phyloP scores from a whole-genome alignment of 1,139 yeast species.

The Geotrichum aggregatum region DNA sequence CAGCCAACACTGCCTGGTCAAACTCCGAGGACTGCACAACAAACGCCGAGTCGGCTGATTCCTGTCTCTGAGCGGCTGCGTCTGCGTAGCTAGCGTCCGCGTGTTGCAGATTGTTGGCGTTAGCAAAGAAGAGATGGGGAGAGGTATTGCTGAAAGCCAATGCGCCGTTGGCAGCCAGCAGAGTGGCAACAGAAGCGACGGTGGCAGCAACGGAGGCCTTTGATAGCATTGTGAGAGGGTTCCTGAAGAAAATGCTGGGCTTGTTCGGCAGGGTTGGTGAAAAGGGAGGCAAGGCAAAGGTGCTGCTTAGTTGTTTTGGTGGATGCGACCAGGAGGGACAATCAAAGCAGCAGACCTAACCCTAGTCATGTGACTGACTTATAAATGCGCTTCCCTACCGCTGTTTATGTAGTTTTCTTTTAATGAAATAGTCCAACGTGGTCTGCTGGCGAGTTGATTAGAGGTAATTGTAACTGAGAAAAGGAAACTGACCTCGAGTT shows the following conservation, averaged over 20 bases:
- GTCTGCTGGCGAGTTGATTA: too few species aligned
- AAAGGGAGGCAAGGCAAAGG: neutral
- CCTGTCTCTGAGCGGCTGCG: slow-evolving; percentile 9
- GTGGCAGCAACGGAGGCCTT: slow-evolving; percentile 15
- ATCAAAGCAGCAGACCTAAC: slow-evolving; percentile 19
- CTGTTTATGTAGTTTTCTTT: too few species aligned
- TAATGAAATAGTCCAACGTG: too few species aligned
- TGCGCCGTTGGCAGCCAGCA: slow-evolving; percentile 19
- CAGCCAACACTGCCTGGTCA: slow-evolving; percentile 23
- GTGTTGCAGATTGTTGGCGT: slow-evolving; percentile 14
- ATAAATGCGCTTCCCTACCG: too few species aligned
- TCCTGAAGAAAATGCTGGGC: neutral
- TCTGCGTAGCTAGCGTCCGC: slow-evolving; percentile 12
- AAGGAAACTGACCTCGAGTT: too few species aligned
- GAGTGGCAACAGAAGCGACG: slow-evolving; percentile 11
- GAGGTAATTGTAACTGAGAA: too few species aligned
- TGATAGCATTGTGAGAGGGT: slow-evolving; percentile 15
- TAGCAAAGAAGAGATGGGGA: slow-evolving; percentile 21
- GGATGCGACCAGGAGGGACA: slow-evolving; percentile 9
- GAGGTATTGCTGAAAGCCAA: slow-evolving; percentile 30
- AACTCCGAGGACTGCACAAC: slow-evolving; percentile 19
- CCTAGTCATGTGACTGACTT: slow-evolving; percentile 3
- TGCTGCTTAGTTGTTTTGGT: slow-evolving; percentile 9
- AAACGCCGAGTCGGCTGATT: slow-evolving; percentile 14
- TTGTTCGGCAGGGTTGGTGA: neutral